A percentile compares a stretch with the other conserved stretches of the same genome.
Evolutionary conservation across 805 yeast genomes (phyloP).

Genomic region (Saccharomycopsis javanensis): DNA sequence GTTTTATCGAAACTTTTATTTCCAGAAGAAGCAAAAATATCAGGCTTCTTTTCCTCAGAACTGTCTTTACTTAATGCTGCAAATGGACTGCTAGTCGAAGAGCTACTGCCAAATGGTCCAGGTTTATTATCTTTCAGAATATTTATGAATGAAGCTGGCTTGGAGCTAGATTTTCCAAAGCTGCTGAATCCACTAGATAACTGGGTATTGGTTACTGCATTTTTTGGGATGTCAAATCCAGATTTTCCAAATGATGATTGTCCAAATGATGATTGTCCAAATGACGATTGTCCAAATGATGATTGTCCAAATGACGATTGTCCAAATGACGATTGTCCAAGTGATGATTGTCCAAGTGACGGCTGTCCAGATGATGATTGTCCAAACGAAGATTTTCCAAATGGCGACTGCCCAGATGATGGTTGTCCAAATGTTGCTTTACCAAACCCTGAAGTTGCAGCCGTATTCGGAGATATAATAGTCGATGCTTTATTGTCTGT

Average conservation of each 20-base stretch:
- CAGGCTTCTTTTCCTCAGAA: neutral
- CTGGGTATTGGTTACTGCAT: neutral
- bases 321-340: too few relatives aligned
- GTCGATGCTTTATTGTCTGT: neutral
- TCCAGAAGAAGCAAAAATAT: too few relatives aligned
- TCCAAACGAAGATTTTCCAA: slow-evolving; percentile 6
- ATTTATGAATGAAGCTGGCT: neutral
- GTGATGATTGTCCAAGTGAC: too few relatives aligned
- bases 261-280: slow-evolving; percentile 7
- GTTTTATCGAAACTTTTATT: too few relatives aligned
- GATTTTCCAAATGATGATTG: neutral
- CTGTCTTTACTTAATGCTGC: neutral
- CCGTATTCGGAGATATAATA: neutral
- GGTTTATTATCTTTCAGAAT: neutral
- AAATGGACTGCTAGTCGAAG: neutral
- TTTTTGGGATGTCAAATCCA: neutral
- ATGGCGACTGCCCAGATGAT: neutral
- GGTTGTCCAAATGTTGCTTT: neutral
- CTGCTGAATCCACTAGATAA: neutral
- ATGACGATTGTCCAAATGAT: neutral
- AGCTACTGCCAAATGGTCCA: neutral
- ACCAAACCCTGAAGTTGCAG: neutral
- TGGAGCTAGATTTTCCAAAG: neutral
- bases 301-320: neutral
- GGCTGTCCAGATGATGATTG: neutral